These are phyloP conservation scores for Nicotiana otophora DNA, from an alignment of 257 asterid species.

Conservation along the genomic window DNA sequence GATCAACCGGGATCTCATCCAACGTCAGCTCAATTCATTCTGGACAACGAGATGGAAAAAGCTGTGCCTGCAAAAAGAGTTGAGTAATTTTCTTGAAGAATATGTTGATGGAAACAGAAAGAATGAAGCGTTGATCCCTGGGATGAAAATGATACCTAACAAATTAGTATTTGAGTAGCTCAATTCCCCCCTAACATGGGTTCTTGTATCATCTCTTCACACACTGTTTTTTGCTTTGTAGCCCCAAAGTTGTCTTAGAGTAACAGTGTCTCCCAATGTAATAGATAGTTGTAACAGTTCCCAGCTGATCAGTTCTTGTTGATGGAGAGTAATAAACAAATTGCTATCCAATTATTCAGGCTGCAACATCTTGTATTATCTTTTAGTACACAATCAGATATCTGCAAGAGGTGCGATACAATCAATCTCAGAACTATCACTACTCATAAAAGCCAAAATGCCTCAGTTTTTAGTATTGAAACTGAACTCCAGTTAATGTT, in stretches of 20 bases:
- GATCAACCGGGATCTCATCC: background rate
- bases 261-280: background rate
- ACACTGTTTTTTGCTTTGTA: background rate
- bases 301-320: background rate
- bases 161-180: background rate
- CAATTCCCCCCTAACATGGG: background rate
- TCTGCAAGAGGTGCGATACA: no score
- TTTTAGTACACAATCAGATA: no score
- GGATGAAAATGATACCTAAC: background rate
- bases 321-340: background rate
- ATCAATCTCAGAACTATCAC: no score
- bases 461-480: no score
- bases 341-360: background rate
- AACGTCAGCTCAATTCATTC: background rate
- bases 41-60: background rate
- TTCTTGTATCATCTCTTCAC: background rate
- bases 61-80: conserved; percentile 4
- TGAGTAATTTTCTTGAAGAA: background rate
- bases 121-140: background rate
- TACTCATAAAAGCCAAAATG: no score
- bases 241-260: background rate
- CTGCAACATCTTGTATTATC: no score
- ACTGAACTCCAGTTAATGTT: no score
- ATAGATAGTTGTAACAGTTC: background rate
- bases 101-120: background rate